Conservation (phyloP, 345 rosid genomes). For the Eucalyptus virginea region DNA sequence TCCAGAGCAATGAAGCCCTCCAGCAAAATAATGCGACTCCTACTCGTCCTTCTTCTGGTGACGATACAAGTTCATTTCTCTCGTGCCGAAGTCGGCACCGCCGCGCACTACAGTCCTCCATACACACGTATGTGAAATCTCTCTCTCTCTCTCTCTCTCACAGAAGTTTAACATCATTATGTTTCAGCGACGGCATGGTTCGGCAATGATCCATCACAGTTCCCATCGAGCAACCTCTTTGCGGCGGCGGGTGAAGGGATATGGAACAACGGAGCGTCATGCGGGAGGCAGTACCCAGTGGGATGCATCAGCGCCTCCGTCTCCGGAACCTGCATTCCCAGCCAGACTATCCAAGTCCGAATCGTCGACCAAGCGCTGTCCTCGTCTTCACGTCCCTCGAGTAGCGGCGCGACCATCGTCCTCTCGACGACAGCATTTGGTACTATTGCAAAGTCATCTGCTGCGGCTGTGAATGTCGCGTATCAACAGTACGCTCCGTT, state of each 20-base stretch:
- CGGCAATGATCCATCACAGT: slow-evolving; percentile 18
- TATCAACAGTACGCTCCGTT: slow-evolving; percentile 18
- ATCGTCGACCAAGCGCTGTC: neutral
- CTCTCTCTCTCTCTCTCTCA: neutral
- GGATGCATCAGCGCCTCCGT: slow-evolving; percentile 34
- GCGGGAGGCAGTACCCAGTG: slow-evolving; percentile 42
- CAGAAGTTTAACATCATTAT: neutral
- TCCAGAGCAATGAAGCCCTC: neutral
- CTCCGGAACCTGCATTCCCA: slow-evolving; percentile 9
- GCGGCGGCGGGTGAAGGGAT: slow-evolving; percentile 49
- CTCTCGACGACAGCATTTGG: slow-evolving; percentile 29
- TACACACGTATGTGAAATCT: slow-evolving; percentile 25
- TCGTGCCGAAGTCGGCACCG: slow-evolving; percentile 28
- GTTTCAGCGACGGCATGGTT: slow-evolving; percentile 36
- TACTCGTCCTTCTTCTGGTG: neutral
- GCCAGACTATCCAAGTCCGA: slow-evolving; percentile 13
- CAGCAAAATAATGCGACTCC: neutral
- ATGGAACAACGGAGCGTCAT: slow-evolving; percentile 58
- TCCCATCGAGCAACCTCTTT: slow-evolving; percentile 35
- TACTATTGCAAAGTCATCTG: slow-evolving; percentile 14
- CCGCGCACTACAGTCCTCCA: slow-evolving; percentile 22
- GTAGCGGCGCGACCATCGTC: slow-evolving; percentile 17
- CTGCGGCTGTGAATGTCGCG: slow-evolving; percentile 25
- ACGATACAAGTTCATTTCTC: neutral
- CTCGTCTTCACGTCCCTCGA: slow-evolving; percentile 16